Percentiles rank a stretch among this genome's conserved stretches.
Evolutionary conservation across 148 eudicot species (phyloP).

Genomic region (Polygonum maritimum): DNA sequence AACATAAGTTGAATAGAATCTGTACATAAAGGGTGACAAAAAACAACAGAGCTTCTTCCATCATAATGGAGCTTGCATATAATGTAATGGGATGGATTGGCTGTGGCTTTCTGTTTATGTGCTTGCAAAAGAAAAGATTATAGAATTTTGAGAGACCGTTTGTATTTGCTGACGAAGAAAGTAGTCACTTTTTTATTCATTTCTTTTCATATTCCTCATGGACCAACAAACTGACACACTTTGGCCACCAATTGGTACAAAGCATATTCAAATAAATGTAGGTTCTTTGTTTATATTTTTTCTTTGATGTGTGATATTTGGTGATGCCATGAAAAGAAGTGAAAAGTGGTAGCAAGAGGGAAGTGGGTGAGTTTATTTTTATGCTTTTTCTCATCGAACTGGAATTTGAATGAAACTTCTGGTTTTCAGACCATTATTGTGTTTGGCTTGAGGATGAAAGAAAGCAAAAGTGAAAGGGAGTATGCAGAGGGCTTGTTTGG

Average conservation of each 20-base stretch:
- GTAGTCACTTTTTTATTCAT: neutral
- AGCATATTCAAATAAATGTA: neutral
- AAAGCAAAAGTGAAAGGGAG: conserved; percentile 4
- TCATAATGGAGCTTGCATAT: conserved; percentile 8
- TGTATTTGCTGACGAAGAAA: conserved; percentile 2
- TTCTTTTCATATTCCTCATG: neutral
- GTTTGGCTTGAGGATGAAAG: neutral
- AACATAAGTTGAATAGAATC: neutral
- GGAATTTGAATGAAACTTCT: neutral
- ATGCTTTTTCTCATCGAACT: neutral
- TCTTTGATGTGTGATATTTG: neutral
- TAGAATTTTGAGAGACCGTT: conserved; percentile 2
- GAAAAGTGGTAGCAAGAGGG: neutral
- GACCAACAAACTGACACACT: neutral
- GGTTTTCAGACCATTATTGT: neutral
- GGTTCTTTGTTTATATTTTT: neutral
- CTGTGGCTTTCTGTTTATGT: neutral
- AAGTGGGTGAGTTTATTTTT: neutral
- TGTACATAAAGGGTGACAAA: neutral
- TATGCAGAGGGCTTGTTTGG: neutral
- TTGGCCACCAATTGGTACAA: neutral
- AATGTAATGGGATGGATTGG: neutral
- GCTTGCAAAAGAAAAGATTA: neutral
- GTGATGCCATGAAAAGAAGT: conserved; percentile 2
- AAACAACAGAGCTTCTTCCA: neutral